These are phyloP conservation scores for Mucor saturninus DNA, from an alignment of 371 early-diverging fungal genomes.

Conservation along the genomic window DNA sequence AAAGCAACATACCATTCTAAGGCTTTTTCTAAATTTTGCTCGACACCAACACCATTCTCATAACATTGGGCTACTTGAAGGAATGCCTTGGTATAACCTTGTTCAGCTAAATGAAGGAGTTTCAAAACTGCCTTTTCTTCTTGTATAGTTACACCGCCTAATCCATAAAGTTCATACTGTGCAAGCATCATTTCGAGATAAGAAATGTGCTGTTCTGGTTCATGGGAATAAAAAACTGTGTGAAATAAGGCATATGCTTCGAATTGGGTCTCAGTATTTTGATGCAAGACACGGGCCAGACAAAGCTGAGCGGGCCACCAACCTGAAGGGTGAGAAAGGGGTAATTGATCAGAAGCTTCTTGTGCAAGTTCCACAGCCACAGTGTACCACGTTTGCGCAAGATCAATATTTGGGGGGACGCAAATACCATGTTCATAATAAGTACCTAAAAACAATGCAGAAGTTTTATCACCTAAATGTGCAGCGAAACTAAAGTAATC, in stretches of 20 bases:
- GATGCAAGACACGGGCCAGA: slow-evolving; percentile 42
- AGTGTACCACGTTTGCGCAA: slow-evolving; percentile 38
- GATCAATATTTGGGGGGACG: slow-evolving; percentile 22
- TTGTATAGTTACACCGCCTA: slow-evolving; percentile 33
- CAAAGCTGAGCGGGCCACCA: slow-evolving; percentile 49
- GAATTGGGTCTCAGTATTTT: slow-evolving; percentile 19
- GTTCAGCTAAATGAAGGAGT: slow-evolving; percentile 31
- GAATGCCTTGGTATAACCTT: slow-evolving; percentile 36
- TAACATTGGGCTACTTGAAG: slow-evolving; percentile 68
- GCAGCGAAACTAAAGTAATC: slow-evolving; percentile 42
- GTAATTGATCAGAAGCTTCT: neutral
- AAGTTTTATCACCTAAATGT: slow-evolving; percentile 36
- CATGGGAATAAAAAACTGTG: slow-evolving; percentile 20
- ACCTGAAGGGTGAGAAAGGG: slow-evolving; percentile 18
- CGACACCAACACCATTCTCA: slow-evolving; percentile 82
- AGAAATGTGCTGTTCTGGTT: slow-evolving; percentile 21
- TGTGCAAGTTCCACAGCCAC: slow-evolving; percentile 28
- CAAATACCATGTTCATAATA: slow-evolving; percentile 47
- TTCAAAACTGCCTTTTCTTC: slow-evolving; percentile 24
- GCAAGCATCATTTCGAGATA: slow-evolving; percentile 35
- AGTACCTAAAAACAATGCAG: slow-evolving; percentile 41
- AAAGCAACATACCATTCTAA: slow-evolving; percentile 79
- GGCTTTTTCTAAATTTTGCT: slow-evolving; percentile 66
- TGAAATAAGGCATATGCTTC: slow-evolving; percentile 32
- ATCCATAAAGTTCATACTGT: slow-evolving; percentile 39